Base-by-base conservation (phyloP, 2,329 filamentous ascomycete species). In the Aspergillus amoenus region DNA sequence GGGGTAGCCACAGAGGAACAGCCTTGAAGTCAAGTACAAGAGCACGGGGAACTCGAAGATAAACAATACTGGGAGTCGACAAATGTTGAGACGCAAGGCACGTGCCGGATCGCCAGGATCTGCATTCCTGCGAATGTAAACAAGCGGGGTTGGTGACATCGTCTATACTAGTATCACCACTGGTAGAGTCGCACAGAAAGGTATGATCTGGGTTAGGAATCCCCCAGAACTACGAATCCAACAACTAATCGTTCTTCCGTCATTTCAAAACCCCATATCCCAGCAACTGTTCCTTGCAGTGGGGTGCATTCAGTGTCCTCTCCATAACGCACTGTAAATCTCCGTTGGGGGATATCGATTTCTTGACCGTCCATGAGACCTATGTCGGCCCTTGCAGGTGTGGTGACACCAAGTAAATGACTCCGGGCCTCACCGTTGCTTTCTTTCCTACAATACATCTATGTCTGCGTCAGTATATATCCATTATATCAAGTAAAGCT, bases 91-190 rank as follows among this genome's bases (percentile, higher is more conserved):
- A 41, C 32, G 32, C n/a, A 27, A 40, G 30, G 46, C 53, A 45
- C 53, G 46, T 55, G 53, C 53, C 45, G 41, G 52, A 56, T 56
- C 46, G 46, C 49, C 53, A 34, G 24, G 43, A 47, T 47, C 44
- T 18, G 27, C 44, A 47, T 47, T 47, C 44, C 44, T 24, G 48
- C 27, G 48, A 51, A 32, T 13, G 22, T 30, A 34, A 34, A 37
- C 34, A 37, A 37, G 34, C 34, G 40, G 40, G 40, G 40, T 42
- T 42, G 40, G 40, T 37, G 13, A 37, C 34, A 37, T 37, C 34
- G 34, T 13, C 34, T 37, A 37, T 37, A n/a, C 34, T 37, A 30
- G 27, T 9, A 30, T 30, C 27, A 30, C 27, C 27, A 4, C 27
- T 1, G 11, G 27, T 1, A 30, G 27, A 30, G 27, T 30, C 27